These are phyloP conservation scores for Penicillium manginii DNA, from an alignment of 495 filamentous ascomycete genomes.

Conservation along the genomic window DNA sequence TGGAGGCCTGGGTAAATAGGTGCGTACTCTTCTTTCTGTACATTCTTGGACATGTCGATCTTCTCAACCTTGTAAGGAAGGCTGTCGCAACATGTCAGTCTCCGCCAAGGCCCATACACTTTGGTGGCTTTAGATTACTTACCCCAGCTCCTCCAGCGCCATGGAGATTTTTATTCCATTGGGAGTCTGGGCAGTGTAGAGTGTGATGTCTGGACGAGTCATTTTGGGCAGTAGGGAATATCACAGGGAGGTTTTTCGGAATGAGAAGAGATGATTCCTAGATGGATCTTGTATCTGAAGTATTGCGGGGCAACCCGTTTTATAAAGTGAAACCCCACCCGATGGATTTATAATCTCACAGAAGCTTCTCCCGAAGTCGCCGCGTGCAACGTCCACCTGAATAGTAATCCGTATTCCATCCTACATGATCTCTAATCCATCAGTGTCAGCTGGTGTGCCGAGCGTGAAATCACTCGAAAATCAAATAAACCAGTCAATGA, in stretches of 20 bases:
- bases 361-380: conserved; percentile 5
- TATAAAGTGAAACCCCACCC: background rate
- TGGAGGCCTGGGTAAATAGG: background rate
- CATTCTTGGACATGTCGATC: conserved; percentile 72
- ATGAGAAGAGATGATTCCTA: background rate
- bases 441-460: no score
- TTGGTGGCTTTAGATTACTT: conserved; percentile 9
- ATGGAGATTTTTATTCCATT: conserved; percentile 80
- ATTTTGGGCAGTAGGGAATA: conserved; percentile 24
- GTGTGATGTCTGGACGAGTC: conserved; percentile 46
- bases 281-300: background rate
- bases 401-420: no score
- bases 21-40: conserved; percentile 74
- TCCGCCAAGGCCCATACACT: background rate
- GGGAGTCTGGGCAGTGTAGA: conserved; percentile 57
- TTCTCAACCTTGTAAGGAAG: conserved; percentile 66
- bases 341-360: conserved; percentile 31
- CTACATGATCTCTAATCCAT: no score
- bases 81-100: conserved; percentile 28
- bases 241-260: background rate
- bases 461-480: no score
- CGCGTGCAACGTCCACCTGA: background rate
- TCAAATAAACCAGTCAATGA: no score
- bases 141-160: conserved; percentile 83
- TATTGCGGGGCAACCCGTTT: background rate